Conservation (phyloP, 306 rosid species). For the Sophora flavescens region DNA sequence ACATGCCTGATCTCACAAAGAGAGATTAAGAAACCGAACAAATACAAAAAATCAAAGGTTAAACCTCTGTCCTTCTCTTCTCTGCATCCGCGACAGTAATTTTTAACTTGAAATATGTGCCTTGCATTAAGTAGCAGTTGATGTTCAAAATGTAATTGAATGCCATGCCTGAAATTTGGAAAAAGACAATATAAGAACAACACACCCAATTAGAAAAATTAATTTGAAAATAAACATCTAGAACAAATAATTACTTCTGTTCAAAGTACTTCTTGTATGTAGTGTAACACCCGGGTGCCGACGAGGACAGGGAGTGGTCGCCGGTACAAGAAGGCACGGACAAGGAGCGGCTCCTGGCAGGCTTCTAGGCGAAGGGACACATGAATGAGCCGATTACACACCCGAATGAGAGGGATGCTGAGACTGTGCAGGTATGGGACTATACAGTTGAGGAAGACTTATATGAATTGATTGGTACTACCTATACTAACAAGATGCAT, state of each 20-base stretch:
- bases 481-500: too few relatives aligned
- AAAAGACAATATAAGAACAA: neutral
- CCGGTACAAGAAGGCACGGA: too few relatives aligned
- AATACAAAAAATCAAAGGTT: constrained; percentile 22
- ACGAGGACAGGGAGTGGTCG: too few relatives aligned
- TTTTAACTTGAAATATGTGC: constrained; percentile 61
- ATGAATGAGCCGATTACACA: too few relatives aligned
- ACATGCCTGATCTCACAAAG: constrained; percentile 11
- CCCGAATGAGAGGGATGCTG: too few relatives aligned
- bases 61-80: constrained; percentile 65
- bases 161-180: constrained; percentile 64
- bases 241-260: constrained; percentile 51
- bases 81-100: constrained; percentile 52
- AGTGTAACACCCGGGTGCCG: too few relatives aligned
- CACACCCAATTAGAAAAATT: neutral
- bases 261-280: constrained; percentile 67
- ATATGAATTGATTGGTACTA: too few relatives aligned
- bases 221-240: constrained; percentile 6
- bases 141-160: constrained; percentile 56
- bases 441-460: too few relatives aligned
- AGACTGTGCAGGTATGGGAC: too few relatives aligned
- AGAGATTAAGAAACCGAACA: constrained; percentile 16
- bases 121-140: constrained; percentile 64
- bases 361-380: too few relatives aligned
- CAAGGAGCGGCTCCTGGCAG: too few relatives aligned